Percentiles rank a stretch among this genome's conserved stretches.
These are phyloP conservation scores for Thielaviopsis populi DNA, from an alignment of 2,329 filamentous ascomycete species.

Conservation along the genomic window DNA sequence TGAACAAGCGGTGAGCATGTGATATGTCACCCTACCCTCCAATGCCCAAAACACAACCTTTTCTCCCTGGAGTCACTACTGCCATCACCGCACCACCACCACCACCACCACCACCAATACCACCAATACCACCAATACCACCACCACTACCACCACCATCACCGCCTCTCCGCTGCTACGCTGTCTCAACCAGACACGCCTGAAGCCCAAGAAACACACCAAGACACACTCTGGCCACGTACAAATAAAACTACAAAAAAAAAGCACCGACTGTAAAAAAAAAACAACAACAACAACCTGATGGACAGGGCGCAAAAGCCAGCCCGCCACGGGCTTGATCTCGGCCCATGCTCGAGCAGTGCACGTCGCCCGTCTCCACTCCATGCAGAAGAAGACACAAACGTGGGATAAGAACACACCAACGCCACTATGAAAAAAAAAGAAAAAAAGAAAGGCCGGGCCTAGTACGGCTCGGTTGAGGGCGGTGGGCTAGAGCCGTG, in stretches of 20 bases:
- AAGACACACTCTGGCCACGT: background rate
- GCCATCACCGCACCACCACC: background rate
- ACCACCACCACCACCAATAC: background rate
- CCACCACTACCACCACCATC: background rate
- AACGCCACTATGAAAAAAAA: background rate
- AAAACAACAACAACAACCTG: too few relatives aligned
- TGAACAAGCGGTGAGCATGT: slow-evolving; percentile 3
- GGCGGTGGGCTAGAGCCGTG: background rate
- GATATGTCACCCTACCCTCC: background rate
- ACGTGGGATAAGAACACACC: background rate
- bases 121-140: background rate
- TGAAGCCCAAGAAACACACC: background rate
- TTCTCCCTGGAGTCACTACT: background rate
- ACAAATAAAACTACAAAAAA: background rate
- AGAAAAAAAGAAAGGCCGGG: too few relatives aligned
- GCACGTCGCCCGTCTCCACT: background rate
- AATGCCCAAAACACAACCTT: background rate
- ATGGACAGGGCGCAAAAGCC: slow-evolving; percentile 5
- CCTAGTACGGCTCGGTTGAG: background rate
- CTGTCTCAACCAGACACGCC: background rate
- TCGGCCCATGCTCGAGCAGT: background rate
- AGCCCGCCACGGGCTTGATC: background rate
- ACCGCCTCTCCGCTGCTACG: background rate
- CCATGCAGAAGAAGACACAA: background rate
- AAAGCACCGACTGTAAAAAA: background rate